These are phyloP conservation scores for Rugonectria rugulosa DNA, from an alignment of 2,329 filamentous ascomycete species.

Conservation along the genomic window DNA sequence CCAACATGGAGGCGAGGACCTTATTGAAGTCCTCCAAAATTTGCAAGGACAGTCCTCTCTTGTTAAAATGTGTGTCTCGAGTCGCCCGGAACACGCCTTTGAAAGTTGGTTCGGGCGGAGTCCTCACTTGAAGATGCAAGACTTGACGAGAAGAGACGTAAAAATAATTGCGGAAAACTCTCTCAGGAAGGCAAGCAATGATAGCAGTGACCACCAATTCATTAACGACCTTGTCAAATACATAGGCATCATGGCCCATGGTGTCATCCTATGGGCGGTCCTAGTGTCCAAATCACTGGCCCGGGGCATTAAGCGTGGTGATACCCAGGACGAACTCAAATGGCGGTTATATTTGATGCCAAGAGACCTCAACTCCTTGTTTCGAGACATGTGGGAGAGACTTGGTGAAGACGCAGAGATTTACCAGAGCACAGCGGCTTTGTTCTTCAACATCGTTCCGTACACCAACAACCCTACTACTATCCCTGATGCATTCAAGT, in stretches of 20 bases:
- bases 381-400: slow-evolving; percentile 14
- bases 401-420: slow-evolving; percentile 1
- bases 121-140: slow-evolving; percentile 3
- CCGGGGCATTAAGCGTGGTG: background rate
- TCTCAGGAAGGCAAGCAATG: background rate
- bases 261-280: slow-evolving; percentile 12
- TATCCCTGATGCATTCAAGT: slow-evolving; percentile 9
- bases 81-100: slow-evolving; percentile 1
- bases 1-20: background rate
- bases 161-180: background rate
- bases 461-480: background rate
- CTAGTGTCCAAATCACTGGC: background rate
- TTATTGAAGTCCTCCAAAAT: background rate
- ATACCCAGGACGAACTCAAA: background rate
- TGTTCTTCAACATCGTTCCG: background rate
- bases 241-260: background rate
- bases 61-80: slow-evolving; percentile 17
- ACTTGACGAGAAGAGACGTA: slow-evolving; percentile 1
- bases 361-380: background rate
- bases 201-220: background rate
- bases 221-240: background rate
- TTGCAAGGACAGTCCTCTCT: background rate
- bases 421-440: background rate
- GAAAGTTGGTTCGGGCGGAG: background rate
- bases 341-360: background rate